These are phyloP conservation scores for Henckelia pumila DNA, from an alignment of 257 asterid genomes.

Conservation along the genomic window DNA sequence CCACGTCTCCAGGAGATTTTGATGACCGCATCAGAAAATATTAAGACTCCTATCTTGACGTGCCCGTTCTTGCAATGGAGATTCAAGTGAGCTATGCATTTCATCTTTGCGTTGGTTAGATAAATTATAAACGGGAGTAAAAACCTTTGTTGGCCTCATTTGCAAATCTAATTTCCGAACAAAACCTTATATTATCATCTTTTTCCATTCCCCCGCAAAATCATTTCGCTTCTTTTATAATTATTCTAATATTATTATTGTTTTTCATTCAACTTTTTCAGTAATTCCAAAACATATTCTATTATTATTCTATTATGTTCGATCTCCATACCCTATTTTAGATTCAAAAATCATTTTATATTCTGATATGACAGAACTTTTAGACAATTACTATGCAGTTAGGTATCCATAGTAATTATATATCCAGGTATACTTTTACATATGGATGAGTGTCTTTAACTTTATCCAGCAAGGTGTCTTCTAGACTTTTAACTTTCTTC, in stretches of 20 bases:
- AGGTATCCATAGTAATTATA: not conserved
- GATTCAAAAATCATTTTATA: not conserved
- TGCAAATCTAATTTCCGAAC: not conserved
- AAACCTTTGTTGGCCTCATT: not conserved
- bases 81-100: constrained; percentile 56
- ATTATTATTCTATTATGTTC: too few species aligned
- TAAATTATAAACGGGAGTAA: not conserved
- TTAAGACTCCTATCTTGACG: constrained; percentile 85
- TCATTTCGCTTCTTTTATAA: too few species aligned
- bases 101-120: constrained; percentile 13
- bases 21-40: constrained; percentile 77
- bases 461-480: not conserved
- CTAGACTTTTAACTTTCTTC: not conserved
- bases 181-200: not conserved
- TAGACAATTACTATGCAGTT: not conserved
- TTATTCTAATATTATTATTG: too few species aligned
- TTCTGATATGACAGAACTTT: not conserved
- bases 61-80: constrained; percentile 73
- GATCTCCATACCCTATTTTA: not conserved
- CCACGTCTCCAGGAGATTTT: constrained; percentile 97
- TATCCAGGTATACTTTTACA: not conserved
- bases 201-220: too few species aligned
- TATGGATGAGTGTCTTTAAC: not conserved
- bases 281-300: not conserved
- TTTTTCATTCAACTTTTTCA: too few species aligned